Conservation (phyloP, 2,329 filamentous ascomycete genomes). For the Colletotrichum godetiae region DNA sequence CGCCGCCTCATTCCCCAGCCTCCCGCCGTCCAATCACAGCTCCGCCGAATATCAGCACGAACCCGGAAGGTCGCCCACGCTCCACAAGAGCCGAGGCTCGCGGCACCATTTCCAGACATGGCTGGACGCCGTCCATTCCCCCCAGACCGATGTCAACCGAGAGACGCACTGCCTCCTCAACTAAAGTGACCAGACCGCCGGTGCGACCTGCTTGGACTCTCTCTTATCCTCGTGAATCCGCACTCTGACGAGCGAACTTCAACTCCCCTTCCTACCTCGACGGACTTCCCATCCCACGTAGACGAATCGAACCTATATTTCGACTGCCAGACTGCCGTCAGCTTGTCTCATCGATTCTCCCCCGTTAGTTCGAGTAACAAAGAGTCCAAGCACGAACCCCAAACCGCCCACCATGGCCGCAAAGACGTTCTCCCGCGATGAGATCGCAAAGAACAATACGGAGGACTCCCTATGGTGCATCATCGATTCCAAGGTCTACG, state of each 20-base stretch:
- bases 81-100: slow-evolving; percentile 31
- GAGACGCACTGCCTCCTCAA: not conserved
- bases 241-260: not conserved
- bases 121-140: slow-evolving; percentile 3
- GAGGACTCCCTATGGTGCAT: slow-evolving; percentile 85
- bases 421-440: slow-evolving; percentile 67
- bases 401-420: slow-evolving; percentile 46
- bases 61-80: slow-evolving; percentile 23
- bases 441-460: slow-evolving; percentile 81
- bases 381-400: not conserved
- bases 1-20: slow-evolving; percentile 25
- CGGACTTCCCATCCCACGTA: not conserved
- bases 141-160: slow-evolving; percentile 32
- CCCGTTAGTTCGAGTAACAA: not conserved
- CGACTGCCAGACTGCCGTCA: not conserved
- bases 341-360: not conserved
- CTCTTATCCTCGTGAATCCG: not conserved
- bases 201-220: not conserved
- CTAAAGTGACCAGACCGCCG: not conserved
- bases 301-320: not conserved
- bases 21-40: slow-evolving; percentile 20
- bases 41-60: slow-evolving; percentile 33
- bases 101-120: slow-evolving; percentile 26
- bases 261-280: not conserved
- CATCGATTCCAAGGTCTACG: slow-evolving; percentile 88